phyloP scores from a whole-genome alignment of 2,329 filamentous ascomycete species.

The Venturia effusa region DNA sequence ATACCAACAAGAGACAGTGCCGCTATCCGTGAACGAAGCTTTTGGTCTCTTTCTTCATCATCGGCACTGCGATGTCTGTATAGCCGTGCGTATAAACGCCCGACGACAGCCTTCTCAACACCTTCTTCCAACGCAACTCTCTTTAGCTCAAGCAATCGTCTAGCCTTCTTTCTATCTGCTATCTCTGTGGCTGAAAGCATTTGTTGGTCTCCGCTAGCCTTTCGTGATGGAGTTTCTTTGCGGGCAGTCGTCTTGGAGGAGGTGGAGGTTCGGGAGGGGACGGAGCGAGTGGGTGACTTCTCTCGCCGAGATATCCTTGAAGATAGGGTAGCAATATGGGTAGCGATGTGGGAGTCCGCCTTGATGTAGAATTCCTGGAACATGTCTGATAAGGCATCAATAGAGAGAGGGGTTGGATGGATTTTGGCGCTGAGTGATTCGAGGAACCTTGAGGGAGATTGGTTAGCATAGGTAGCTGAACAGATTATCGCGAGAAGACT shows the following conservation, averaged over 20 bases:
- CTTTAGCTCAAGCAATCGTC: constrained; percentile 69
- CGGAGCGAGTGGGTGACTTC: constrained; percentile 45
- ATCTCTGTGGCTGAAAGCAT: constrained; percentile 89
- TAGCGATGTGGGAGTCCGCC: constrained; percentile 72
- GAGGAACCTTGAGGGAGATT: constrained; percentile 59
- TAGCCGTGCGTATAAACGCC: constrained; percentile 72
- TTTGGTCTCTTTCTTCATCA: constrained; percentile 91
- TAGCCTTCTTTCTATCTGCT: constrained; percentile 64
- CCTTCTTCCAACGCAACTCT: constrained; percentile 73
- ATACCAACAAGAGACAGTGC: constrained; percentile 87
- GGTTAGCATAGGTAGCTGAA: constrained; percentile 10
- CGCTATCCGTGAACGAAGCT: constrained; percentile 85
- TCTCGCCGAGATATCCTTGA: constrained; percentile 59
- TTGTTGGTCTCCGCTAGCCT: constrained; percentile 40
- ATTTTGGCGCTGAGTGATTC: constrained; percentile 82
- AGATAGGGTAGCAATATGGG: constrained; percentile 72
- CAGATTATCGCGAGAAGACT: neutral
- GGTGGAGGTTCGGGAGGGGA: constrained; percentile 38
- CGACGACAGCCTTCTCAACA: constrained; percentile 75
- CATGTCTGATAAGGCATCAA: constrained; percentile 70
- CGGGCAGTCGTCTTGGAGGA: constrained; percentile 31
- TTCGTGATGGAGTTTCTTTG: constrained; percentile 5
- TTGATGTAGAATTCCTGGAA: constrained; percentile 91
- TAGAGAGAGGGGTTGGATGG: constrained; percentile 69
- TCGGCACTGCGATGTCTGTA: constrained; percentile 87